Base-by-base conservation (phyloP, 2,329 filamentous ascomycete genomes). In the Verticillium dahliae region DNA sequence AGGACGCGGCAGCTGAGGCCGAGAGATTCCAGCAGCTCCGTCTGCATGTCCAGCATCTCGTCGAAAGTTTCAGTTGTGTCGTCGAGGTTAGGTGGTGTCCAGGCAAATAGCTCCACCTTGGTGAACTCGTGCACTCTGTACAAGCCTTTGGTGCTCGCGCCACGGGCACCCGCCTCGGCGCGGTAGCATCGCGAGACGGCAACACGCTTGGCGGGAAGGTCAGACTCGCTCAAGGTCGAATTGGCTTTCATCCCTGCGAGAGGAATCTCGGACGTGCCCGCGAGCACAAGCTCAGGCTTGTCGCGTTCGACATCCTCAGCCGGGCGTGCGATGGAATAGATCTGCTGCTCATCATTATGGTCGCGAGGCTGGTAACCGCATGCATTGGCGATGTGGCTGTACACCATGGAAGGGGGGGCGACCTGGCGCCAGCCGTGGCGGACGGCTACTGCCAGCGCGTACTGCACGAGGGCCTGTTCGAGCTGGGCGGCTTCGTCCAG, bases 121-220 rank as follows among this genome's bases (percentile, higher is more conserved):
- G 92, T 97, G 76, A 99, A 99, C 76, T 99, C 95, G 76, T 99
- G 95, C 3, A 99, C 95, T 34, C 95, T 89, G 76, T 98, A 99
- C 1, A 99, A 79, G 5, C 95, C 95, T 76, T 97, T 97, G 1
- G 93, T 97, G 68, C 95, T 91, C 31, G 90, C 88, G 35, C 95
- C 95, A 45, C 94, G 84, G 1, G 92, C 91, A 37, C 95, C 95
- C 0, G 95, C 95, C 77, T 99, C 95, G 55, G 95, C 95, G 59
- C 95, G 90, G 76, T 96, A 99, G 80, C 93, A 96, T n/a, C 95
- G 84, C 61, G 91, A 97, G 1, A 90, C 87, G 15, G 91, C 95
- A 3, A 96, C 91, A 18, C 88, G 81, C 73, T 92, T 94, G 45
- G 91, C 68, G 0, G 95, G 95, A 0, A 97, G 79, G 2, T 89